Percentiles rank a stretch among this genome's conserved stretches.
These are phyloP conservation scores for Fraxinus dipetala DNA, from an alignment of 305 asterid genomes.

Conservation along the genomic window DNA sequence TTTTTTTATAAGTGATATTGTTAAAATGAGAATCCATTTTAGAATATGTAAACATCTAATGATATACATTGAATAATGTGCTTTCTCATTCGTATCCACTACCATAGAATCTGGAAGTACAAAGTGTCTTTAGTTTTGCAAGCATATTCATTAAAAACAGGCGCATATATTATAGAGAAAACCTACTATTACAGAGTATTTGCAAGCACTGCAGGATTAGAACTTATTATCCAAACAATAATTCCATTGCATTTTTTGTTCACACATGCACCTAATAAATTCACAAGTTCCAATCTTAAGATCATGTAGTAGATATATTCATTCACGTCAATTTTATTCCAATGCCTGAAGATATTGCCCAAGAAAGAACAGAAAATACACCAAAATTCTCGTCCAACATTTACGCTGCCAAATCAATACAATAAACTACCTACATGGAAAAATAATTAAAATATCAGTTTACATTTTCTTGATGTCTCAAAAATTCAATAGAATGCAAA, in stretches of 20 bases:
- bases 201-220: neutral
- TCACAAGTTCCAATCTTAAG: neutral
- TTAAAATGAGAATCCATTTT: too few species aligned
- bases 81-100: neutral
- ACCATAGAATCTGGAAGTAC: neutral
- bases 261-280: neutral
- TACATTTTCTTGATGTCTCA: conserved; percentile 22
- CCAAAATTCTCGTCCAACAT: neutral
- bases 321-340: neutral
- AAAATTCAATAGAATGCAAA: conserved; percentile 2
- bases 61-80: too few species aligned
- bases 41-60: too few species aligned
- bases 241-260: neutral
- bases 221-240: neutral
- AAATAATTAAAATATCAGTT: neutral
- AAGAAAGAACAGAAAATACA: neutral
- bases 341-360: neutral
- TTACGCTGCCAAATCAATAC: neutral
- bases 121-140: neutral
- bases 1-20: too few species aligned
- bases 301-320: neutral
- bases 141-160: neutral
- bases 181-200: neutral
- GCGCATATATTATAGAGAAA: neutral
- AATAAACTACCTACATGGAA: neutral